A percentile compares a stretch with the other conserved stretches of the same genome.
Evolutionary conservation across 805 yeast genomes (phyloP).

Genomic region (Kuraishia borneana): DNA sequence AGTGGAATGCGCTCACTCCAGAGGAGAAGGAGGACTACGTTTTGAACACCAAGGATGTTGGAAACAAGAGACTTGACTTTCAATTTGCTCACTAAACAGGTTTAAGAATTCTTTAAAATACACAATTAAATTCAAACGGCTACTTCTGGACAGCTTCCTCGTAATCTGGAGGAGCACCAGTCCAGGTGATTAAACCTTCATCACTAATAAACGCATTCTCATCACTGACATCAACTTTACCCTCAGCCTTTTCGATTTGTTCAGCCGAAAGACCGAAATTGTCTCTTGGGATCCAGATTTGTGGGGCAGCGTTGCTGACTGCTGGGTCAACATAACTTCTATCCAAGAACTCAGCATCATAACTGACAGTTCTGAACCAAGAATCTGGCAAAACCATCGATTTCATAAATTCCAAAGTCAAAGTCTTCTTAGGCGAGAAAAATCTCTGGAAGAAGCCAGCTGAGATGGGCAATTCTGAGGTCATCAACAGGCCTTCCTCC

Average conservation of each 20-base stretch:
- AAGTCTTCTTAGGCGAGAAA: constrained; percentile 29
- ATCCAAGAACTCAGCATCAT: constrained; percentile 25
- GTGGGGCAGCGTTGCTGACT: constrained; percentile 43
- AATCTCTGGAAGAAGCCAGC: constrained; percentile 16
- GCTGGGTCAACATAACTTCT: constrained; percentile 46
- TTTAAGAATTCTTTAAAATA: too few relatives aligned
- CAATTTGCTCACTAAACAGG: constrained; percentile 15
- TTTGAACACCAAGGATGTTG: constrained; percentile 33
- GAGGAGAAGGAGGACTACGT: constrained; percentile 42
- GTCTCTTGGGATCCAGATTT: constrained; percentile 65
- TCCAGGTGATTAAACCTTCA: constrained; percentile 38
- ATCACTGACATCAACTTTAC: constrained; percentile 43
- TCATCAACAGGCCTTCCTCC: constrained; percentile 9
- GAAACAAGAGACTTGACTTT: constrained; percentile 46
- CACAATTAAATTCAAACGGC: neutral
- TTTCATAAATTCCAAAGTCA: constrained; percentile 29
- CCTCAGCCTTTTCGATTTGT: constrained; percentile 45
- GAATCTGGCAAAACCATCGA: constrained; percentile 25
- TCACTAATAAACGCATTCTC: constrained; percentile 47
- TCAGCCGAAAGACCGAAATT: constrained; percentile 52
- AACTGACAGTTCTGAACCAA: constrained; percentile 13
- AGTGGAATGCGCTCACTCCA: constrained; percentile 38
- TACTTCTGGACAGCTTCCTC: constrained; percentile 30
- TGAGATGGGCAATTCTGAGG: constrained; percentile 3
- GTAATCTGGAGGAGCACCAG: constrained; percentile 65